Conservation (phyloP, 139 green algal genomes). For the Mychonastes homosphaera region DNA sequence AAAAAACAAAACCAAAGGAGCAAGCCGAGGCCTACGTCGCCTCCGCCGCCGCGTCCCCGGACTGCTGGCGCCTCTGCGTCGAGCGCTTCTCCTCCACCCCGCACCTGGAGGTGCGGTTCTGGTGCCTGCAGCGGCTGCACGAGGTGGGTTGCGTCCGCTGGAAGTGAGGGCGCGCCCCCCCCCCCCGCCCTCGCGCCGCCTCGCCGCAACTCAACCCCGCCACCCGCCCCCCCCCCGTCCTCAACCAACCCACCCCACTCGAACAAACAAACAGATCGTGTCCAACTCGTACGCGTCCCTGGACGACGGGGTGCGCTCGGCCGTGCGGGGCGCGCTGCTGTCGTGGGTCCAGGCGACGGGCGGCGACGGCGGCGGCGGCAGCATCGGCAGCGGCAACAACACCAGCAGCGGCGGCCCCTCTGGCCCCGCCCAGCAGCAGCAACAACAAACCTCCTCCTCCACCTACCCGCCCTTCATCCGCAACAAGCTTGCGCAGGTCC, state of each 20-base stretch:
- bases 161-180: not conserved
- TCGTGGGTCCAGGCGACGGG: constrained; percentile 50
- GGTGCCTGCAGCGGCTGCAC: constrained; percentile 87
- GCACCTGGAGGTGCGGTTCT: constrained; percentile 89
- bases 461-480: constrained; percentile 71
- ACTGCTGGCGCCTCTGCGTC: constrained; percentile 65
- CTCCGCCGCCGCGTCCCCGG: constrained; percentile 38
- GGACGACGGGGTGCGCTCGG: too few species aligned
- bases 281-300: too few species aligned
- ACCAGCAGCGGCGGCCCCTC: too few species aligned
- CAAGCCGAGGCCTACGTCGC: constrained; percentile 54
- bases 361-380: too few species aligned
- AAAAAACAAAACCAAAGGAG: too few species aligned
- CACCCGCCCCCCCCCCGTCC: too few species aligned
- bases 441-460: too few species aligned
- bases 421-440: too few species aligned
- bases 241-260: too few species aligned
- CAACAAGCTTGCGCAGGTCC: constrained; percentile 88
- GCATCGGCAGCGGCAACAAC: too few species aligned
- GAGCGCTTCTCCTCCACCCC: constrained; percentile 47
- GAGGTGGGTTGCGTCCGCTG: constrained; percentile 37
- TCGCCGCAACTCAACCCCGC: constrained; percentile 24
- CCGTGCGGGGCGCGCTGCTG: constrained; percentile 37
- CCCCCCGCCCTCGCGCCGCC: not conserved
- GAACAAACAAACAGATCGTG: too few species aligned